Base-by-base conservation (phyloP, 345 rosid genomes). In the Bruguiera gymnorhiza region DNA sequence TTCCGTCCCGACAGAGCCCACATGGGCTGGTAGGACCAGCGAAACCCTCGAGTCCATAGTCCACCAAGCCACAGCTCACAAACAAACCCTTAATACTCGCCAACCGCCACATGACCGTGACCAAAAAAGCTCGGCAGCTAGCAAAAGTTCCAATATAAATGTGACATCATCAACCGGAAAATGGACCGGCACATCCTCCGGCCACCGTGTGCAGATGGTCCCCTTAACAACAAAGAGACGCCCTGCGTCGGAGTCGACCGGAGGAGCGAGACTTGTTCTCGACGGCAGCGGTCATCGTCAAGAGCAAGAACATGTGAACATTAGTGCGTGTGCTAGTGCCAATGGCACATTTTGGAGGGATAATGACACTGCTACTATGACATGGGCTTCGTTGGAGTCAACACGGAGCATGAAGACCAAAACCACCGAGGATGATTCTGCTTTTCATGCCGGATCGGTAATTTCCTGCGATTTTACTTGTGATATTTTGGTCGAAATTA, bases 361-460 rank as follows among this genome's bases (percentile, higher is more conserved):
- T 6, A 78, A 73, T 20, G 82, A 82, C n/a, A 60, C 62, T 6
- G 75, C 76, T 6, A 71, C 65, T 73, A 77, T 65, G 85, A 78
- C 83, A 6, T 80, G 83, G 85, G 58, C 77, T 63, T 83, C 87
- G 11, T 75, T 75, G 64, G 91, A 85, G 21, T 85, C 90, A 30
- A 73, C 79, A 36, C 66, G 52, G 54, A 81, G 77, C 77, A 78
- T 79, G 68, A 82, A 79, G 76, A 75, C 81, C 32, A 85, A 86
- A 75, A 74, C 76, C 60, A 68, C 78, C 0, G 84, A 86, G 5
- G 85, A 82, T 23, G 90, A 85, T 74, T 82, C 77, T 26, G 63
- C 77, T 68, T 75, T 64, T 65, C 87, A 68, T 26, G 62, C 65
- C n/a, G 84, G 83, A 80, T 85, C 86, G 73, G 96, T 89, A 80